These are phyloP conservation scores for Murraya paniculata DNA, from an alignment of 345 rosid genomes.

Conservation along the genomic window DNA sequence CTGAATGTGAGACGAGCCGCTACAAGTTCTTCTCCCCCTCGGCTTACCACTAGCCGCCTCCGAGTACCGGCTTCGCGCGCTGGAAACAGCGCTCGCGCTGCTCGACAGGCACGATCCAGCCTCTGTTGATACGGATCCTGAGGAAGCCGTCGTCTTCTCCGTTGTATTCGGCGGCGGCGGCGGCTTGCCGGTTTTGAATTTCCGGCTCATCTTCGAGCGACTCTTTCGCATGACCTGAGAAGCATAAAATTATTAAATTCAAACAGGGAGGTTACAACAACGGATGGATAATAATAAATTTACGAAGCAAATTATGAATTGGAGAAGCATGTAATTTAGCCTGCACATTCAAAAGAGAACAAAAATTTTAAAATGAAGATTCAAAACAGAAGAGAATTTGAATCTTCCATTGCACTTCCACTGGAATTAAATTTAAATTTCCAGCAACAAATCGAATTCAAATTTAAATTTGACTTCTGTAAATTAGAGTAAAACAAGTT, in stretches of 20 bases:
- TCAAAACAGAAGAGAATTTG: neutral
- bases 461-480: no score
- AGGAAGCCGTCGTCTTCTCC: slow-evolving; percentile 17
- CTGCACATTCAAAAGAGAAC: neutral
- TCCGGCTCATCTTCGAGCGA: slow-evolving; percentile 37
- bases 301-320: neutral
- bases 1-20: slow-evolving; percentile 42
- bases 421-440: neutral
- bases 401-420: no score
- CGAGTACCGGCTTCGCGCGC: slow-evolving; percentile 28
- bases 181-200: slow-evolving; percentile 16
- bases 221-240: slow-evolving; percentile 54
- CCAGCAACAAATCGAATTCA: neutral
- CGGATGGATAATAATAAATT: neutral
- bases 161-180: neutral
- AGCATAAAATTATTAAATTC: neutral
- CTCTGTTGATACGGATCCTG: slow-evolving; percentile 40
- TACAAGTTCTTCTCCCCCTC: slow-evolving; percentile 28
- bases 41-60: slow-evolving; percentile 2
- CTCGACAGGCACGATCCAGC: slow-evolving; percentile 54
- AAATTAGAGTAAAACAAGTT: no score
- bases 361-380: neutral
- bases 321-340: neutral
- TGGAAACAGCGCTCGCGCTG: slow-evolving; percentile 51
- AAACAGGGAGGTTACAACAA: neutral